Conservation (phyloP, 768 basidiomycete genomes). For the Baorangia bicolor region DNA sequence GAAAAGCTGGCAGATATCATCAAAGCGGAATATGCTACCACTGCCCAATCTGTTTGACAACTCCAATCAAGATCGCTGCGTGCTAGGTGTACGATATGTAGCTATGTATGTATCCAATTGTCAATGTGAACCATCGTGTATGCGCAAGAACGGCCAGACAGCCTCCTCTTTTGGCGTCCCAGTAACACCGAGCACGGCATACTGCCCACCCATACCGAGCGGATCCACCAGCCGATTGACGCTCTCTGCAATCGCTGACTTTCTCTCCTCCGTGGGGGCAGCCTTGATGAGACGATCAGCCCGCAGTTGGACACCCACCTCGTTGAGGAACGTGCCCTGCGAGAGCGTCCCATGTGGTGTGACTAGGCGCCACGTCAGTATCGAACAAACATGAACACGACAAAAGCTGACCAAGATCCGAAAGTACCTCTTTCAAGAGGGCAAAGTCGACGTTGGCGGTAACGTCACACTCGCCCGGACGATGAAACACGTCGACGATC, state of each 20-base stretch:
- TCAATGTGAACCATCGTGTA: not conserved
- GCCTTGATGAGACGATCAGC: conserved; percentile 57
- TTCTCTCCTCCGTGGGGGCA: conserved; percentile 49
- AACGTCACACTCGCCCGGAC: conserved; percentile 86
- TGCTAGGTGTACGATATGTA: not conserved
- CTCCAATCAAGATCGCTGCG: not conserved
- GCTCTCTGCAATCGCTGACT: conserved; percentile 52
- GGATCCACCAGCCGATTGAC: conserved; percentile 75
- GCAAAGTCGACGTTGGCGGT: conserved; percentile 98
- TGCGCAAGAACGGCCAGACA: conserved; percentile 34
- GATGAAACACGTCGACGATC: conserved; percentile 79
- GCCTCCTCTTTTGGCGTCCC: conserved; percentile 8
- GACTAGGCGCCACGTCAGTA: conserved; percentile 28
- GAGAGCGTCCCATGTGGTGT: conserved; percentile 64
- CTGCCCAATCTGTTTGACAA: not conserved
- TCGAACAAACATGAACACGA: not conserved
- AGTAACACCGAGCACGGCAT: conserved; percentile 69
- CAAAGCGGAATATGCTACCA: conserved; percentile 24
- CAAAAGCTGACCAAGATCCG: conserved; percentile 52
- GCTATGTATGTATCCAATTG: not conserved
- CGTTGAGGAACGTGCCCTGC: conserved; percentile 75
- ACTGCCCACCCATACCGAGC: conserved; percentile 84
- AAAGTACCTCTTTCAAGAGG: conserved; percentile 76
- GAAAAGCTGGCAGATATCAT: conserved; percentile 36
- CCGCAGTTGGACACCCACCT: conserved; percentile 72